Evolutionary conservation across 768 basidiomycete species (phyloP).

Genomic region (Mycena metata): DNA sequence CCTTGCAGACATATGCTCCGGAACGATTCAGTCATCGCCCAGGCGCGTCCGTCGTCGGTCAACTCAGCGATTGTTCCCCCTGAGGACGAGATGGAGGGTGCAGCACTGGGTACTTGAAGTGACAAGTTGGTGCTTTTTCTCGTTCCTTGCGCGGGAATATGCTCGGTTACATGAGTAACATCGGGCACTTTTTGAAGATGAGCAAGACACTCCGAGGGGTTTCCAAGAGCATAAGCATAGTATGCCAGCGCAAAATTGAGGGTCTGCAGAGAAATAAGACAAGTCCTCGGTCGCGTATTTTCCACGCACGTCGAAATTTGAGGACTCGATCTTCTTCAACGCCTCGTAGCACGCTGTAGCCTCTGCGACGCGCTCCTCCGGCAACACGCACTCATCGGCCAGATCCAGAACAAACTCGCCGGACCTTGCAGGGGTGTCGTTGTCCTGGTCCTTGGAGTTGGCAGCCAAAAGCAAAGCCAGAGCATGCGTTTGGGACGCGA

Average conservation of each 20-base stretch:
- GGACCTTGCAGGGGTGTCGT: conserved; percentile 57
- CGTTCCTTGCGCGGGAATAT: conserved; percentile 61
- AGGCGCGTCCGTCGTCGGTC: conserved; percentile 73
- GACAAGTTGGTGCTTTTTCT: conserved; percentile 56
- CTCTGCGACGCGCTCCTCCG: conserved; percentile 70
- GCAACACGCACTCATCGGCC: conserved; percentile 70
- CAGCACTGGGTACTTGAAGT: conserved; percentile 52
- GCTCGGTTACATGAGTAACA: conserved; percentile 65
- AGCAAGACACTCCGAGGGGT: conserved; percentile 72
- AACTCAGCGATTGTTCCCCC: conserved; percentile 62
- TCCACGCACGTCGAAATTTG: conserved; percentile 70
- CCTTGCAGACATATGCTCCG: conserved; percentile 86
- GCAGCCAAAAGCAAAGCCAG: conserved; percentile 70
- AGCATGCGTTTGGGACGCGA: conserved; percentile 76
- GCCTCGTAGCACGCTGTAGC: conserved; percentile 65
- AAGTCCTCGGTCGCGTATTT: conserved; percentile 21
- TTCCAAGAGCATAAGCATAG: conserved; percentile 82
- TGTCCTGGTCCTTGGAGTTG: conserved; percentile 66
- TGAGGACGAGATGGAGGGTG: conserved; percentile 62
- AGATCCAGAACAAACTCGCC: conserved; percentile 56
- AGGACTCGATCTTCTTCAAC: conserved; percentile 63
- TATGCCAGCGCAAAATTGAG: conserved; percentile 80
- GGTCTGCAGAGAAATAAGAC: conserved; percentile 59
- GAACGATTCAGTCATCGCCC: conserved; percentile 80
- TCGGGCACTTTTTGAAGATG: conserved; percentile 70